phyloP scores from a whole-genome alignment of 495 filamentous ascomycete species.

The Amphirosellinia nigrospora region DNA sequence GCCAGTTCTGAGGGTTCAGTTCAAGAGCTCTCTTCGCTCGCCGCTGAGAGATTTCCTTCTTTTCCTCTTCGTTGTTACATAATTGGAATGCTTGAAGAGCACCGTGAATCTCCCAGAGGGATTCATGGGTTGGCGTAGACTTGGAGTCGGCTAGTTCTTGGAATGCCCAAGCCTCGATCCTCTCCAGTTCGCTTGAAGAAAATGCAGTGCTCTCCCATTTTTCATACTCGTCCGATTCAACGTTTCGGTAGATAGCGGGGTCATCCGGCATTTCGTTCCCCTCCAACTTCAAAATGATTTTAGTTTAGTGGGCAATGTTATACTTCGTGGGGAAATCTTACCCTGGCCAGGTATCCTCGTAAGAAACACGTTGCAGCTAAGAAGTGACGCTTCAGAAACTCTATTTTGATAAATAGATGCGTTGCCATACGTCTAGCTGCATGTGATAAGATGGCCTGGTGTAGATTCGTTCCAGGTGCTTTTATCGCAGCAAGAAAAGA shows the following conservation, averaged over 20 bases:
- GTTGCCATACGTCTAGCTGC: constrained; percentile 34
- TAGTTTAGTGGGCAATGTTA: constrained; percentile 9
- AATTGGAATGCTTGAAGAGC: constrained; percentile 40
- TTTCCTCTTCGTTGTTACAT: constrained; percentile 26
- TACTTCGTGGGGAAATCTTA: constrained; percentile 14
- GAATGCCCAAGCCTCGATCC: constrained; percentile 33
- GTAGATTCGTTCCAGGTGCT: constrained; percentile 28
- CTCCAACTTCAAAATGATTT: constrained; percentile 29
- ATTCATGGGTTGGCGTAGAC: constrained; percentile 29
- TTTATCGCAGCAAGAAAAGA: constrained; percentile 30
- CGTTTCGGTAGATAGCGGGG: constrained; percentile 17
- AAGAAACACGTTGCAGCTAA: constrained; percentile 32
- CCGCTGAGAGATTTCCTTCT: constrained; percentile 29
- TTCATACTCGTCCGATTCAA: not conserved
- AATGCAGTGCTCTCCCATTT: constrained; percentile 30
- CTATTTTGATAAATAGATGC: constrained; percentile 36
- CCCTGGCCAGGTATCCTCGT: constrained; percentile 36
- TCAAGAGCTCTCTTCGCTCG: constrained; percentile 41
- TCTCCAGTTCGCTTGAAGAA: constrained; percentile 20
- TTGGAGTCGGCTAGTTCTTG: constrained; percentile 25
- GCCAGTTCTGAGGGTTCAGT: constrained; percentile 46
- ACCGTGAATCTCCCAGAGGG: constrained; percentile 47
- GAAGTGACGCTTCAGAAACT: constrained; percentile 39
- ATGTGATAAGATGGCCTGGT: constrained; percentile 30
- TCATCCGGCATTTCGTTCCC: constrained; percentile 32